Evolutionary conservation across 2,329 filamentous ascomycete genomes (phyloP).

Genomic region (Ascochyta lentis): DNA sequence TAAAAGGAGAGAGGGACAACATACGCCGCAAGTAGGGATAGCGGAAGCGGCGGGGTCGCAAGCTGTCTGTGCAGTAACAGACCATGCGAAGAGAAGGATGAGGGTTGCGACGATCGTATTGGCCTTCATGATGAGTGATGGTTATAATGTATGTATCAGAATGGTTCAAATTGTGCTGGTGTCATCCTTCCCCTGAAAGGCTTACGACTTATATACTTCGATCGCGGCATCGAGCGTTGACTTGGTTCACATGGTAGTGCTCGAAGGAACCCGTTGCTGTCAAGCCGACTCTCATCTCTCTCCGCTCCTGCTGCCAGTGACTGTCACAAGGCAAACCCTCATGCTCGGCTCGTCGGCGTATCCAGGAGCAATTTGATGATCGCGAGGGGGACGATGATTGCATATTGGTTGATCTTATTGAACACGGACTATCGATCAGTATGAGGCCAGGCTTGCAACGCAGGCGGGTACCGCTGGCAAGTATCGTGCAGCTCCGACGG

Average conservation of each 20-base stretch:
- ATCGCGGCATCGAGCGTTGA: not conserved
- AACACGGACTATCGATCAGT: not conserved
- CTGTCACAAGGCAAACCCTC: constrained; percentile 3
- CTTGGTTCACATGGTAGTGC: not conserved
- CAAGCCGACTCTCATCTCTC: not conserved
- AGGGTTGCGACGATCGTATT: constrained; percentile 9
- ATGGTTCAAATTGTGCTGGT: not conserved
- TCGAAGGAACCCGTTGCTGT: not conserved
- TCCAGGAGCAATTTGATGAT: not conserved
- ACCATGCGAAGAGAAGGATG: constrained; percentile 4
- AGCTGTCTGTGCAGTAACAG: constrained; percentile 21
- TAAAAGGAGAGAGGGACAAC: not conserved
- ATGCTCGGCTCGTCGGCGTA: constrained; percentile 7
- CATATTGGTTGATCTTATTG: not conserved
- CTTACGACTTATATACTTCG: not conserved
- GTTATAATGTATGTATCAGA: not conserved
- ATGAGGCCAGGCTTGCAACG: not conserved
- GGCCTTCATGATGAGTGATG: constrained; percentile 2
- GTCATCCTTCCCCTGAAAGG: not conserved
- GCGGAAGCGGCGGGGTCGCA: constrained; percentile 19
- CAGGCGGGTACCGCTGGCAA: not conserved
- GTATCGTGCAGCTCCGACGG: not conserved
- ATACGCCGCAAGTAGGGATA: constrained; percentile 22
- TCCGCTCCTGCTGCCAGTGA: too few relatives aligned
- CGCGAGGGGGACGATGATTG: constrained; percentile 1